Evolutionary conservation across 2,329 filamentous ascomycete species (phyloP), one percentile per base, ranked within the genome.

Genomic region (Penicillium hesseltinei): DNA sequence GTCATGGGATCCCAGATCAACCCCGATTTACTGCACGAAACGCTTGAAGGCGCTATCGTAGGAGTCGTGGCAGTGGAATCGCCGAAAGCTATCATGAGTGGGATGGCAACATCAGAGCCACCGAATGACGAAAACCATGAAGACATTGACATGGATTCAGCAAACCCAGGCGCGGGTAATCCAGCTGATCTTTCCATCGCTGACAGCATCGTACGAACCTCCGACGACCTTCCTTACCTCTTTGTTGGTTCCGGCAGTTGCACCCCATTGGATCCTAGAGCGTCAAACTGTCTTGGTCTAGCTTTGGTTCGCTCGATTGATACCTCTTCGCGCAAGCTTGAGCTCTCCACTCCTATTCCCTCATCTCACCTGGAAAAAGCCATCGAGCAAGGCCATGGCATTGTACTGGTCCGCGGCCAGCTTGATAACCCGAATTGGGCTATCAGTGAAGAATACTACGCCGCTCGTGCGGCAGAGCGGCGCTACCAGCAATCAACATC

Each of bases 11-110:
- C 82, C 46, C 75, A 76, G 31, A 73, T 81, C 5, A 70, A 77
- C 9, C 75, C 80, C 4, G 73, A 77, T 17, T 76, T 80, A 40
- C 71, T 86, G 2, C 63, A 72, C 11, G 79, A 82, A 58, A 75
- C 81, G 4, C 71, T 87, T 21, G 79, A 84, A 43, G 84, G 83
- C 40, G 73, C 79, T 4, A 65, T 85, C 9, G 78, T 86, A 11
- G 81, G 81, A 5, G 73, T 87, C 31, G 75, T 84, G 1, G 75
- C 77, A 1, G 69, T 82, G 3, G 78, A 82, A 55, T 75, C 76
- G 5, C 63, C 72, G 0, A 65, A 60, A 40, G 71, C 72, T 9
- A 66, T 77, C 4, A 53, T 65, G 13, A 63, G 65, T 21, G 49
- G 19, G 36, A 62, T 44, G 45, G 56, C n/a, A 53, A n/a, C 9